Percentiles rank a stretch among this genome's conserved stretches.
phyloP scores from a whole-genome alignment of 441 rosid species.

The Erodium moschatum region DNA sequence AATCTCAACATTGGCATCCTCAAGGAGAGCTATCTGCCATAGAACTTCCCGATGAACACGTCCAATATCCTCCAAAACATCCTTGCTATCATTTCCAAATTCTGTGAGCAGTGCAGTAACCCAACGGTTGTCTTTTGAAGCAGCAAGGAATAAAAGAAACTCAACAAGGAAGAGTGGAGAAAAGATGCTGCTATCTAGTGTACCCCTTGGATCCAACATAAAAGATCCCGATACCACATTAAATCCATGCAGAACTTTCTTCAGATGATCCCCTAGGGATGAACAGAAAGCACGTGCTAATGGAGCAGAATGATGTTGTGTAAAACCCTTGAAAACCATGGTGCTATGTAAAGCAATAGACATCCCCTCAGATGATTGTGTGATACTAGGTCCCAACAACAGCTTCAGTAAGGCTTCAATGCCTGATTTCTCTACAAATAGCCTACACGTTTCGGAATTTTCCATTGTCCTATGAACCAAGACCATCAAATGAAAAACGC shows the following conservation, averaged over 20 bases:
- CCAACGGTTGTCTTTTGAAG: conserved; percentile 95
- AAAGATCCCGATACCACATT: conserved; percentile 45
- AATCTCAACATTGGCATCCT: conserved; percentile 26
- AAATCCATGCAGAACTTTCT: conserved; percentile 60
- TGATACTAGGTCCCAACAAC: conserved; percentile 70
- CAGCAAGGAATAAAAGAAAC: conserved; percentile 92
- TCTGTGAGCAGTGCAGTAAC: conserved; percentile 83
- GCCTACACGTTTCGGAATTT: conserved; percentile 84
- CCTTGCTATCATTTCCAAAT: conserved; percentile 76
- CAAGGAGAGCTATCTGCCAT: conserved; percentile 86
- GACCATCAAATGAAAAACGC: conserved; percentile 90
- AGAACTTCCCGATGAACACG: conserved; percentile 74
- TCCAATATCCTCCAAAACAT: conserved; percentile 83
- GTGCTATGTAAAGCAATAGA: conserved; percentile 94
- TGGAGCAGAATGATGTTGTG: conserved; percentile 88
- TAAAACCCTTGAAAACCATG: conserved; percentile 95
- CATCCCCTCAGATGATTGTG: conserved; percentile 94
- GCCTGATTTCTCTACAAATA: conserved; percentile 95
- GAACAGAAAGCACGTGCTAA: conserved; percentile 84
- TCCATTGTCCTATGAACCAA: conserved; percentile 93
- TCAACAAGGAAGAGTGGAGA: conserved; percentile 82
- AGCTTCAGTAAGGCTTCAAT: conserved; percentile 84
- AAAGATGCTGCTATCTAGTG: conserved; percentile 55
- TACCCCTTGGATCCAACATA: conserved; percentile 61
- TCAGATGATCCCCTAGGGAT: conserved; percentile 68